phyloP scores from a whole-genome alignment of 345 rosid genomes.

The Euphorbia tirucalli region DNA sequence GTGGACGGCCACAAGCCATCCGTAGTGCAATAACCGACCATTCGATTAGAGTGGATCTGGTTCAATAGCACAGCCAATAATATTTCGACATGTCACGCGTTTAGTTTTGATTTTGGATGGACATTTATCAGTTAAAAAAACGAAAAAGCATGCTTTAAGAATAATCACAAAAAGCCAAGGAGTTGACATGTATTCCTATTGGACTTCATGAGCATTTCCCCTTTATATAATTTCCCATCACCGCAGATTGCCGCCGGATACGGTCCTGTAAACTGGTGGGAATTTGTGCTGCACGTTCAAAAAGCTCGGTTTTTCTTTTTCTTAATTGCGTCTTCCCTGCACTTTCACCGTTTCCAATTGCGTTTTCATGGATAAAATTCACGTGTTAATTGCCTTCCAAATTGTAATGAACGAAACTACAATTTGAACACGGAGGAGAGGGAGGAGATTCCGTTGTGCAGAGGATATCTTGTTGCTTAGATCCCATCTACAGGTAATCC shows the following conservation, averaged over 20 bases:
- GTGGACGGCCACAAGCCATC: too few species aligned
- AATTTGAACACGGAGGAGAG: neutral
- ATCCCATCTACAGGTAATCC: conserved; percentile 6
- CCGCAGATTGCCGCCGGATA: neutral
- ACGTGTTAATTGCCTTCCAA: neutral
- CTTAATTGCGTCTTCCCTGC: neutral
- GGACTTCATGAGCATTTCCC: too few species aligned
- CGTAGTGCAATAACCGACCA: too few species aligned
- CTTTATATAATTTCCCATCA: too few species aligned
- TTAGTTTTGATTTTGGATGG: too few species aligned
- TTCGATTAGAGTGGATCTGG: too few species aligned
- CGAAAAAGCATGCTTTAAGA: too few species aligned
- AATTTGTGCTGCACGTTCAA: neutral
- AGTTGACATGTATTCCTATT: too few species aligned
- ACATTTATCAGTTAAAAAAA: too few species aligned
- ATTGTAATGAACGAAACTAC: neutral
- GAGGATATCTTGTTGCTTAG: neutral
- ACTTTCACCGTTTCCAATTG: conserved; percentile 2
- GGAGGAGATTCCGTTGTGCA: neutral
- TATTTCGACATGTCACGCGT: too few species aligned
- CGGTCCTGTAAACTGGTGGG: neutral
- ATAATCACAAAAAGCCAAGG: too few species aligned
- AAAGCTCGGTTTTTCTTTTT: neutral
- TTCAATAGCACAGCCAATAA: too few species aligned
- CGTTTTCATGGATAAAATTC: neutral